A percentile compares a stretch with the other conserved stretches of the same genome.
phyloP scores from a whole-genome alignment of 768 basidiomycete genomes.

The Basidioascus undulatus region DNA sequence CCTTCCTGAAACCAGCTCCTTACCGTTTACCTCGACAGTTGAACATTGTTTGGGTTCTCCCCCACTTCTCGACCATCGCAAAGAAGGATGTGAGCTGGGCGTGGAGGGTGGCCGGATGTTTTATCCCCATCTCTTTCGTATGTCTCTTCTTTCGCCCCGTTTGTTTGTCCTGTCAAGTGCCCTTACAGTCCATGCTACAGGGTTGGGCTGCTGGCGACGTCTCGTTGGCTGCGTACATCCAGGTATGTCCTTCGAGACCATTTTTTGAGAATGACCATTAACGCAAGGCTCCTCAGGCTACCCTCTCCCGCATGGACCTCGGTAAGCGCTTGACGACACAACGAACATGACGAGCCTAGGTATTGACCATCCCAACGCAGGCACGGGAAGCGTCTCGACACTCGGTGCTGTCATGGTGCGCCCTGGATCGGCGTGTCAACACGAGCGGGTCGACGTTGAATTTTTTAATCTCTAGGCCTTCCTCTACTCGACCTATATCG shows the following conservation, averaged over 20 bases:
- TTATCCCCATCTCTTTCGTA: slow-evolving; percentile 13
- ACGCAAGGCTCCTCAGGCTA: too few species aligned
- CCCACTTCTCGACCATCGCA: slow-evolving; percentile 8
- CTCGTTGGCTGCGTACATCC: slow-evolving; percentile 17
- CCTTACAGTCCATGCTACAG: slow-evolving; percentile 3
- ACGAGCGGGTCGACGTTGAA: too few species aligned
- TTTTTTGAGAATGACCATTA: too few species aligned
- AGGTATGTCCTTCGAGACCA: too few species aligned
- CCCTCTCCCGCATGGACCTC: slow-evolving; percentile 7
- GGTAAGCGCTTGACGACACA: too few species aligned
- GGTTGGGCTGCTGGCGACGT: slow-evolving; percentile 18
- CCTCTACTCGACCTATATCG: slow-evolving; percentile 12
- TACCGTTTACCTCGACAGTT: slow-evolving; percentile 7
- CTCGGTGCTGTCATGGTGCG: slow-evolving; percentile 17
- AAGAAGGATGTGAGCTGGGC: slow-evolving; percentile 9
- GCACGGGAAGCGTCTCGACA: slow-evolving; percentile 11
- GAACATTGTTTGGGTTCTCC: slow-evolving; percentile 15
- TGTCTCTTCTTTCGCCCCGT: neutral
- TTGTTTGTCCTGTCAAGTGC: neutral
- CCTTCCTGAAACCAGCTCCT: too few species aligned
- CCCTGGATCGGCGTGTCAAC: too few species aligned
- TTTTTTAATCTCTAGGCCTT: too few species aligned
- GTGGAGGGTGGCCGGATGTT: slow-evolving; percentile 12
- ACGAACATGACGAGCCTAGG: too few species aligned
- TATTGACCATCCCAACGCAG: too few species aligned